Evolutionary conservation across 2,329 filamentous ascomycete genomes (phyloP).

Genomic region (Fusarium tuaranense): DNA sequence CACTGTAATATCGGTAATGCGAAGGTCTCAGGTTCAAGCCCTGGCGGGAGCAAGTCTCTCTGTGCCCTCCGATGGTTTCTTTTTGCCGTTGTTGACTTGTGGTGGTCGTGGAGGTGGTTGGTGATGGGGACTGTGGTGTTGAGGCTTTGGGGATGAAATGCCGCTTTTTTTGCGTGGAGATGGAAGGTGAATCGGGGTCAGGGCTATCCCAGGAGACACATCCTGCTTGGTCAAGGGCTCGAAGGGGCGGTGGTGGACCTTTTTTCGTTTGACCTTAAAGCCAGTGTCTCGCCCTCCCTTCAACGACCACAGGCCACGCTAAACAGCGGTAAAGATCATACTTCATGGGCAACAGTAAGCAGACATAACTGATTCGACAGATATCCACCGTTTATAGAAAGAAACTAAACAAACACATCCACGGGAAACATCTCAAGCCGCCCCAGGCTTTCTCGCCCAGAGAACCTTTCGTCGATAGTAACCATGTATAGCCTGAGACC

Average conservation of each 20-base stretch:
- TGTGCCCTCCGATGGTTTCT: neutral
- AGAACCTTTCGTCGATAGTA: conserved; percentile 2
- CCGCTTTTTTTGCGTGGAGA: neutral
- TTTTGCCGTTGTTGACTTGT: neutral
- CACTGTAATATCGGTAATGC: neutral
- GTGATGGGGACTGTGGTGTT: neutral
- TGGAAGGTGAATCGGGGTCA: neutral
- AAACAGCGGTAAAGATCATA: neutral
- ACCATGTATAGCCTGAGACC: neutral
- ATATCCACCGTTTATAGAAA: neutral
- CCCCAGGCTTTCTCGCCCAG: neutral
- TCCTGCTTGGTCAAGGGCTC: neutral
- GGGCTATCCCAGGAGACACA: neutral
- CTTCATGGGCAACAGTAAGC: neutral
- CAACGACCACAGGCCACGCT: neutral
- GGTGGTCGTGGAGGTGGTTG: neutral
- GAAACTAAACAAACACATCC: neutral
- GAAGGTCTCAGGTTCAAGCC: neutral
- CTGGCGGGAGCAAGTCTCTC: neutral
- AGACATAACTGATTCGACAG: neutral
- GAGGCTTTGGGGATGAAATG: neutral
- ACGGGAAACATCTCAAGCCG: neutral
- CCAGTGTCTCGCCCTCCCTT: neutral
- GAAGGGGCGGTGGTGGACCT: neutral
- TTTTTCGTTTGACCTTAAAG: neutral